phyloP scores from a whole-genome alignment of 192 early-diverging fungal genomes.

The Funneliformis geosporum region DNA sequence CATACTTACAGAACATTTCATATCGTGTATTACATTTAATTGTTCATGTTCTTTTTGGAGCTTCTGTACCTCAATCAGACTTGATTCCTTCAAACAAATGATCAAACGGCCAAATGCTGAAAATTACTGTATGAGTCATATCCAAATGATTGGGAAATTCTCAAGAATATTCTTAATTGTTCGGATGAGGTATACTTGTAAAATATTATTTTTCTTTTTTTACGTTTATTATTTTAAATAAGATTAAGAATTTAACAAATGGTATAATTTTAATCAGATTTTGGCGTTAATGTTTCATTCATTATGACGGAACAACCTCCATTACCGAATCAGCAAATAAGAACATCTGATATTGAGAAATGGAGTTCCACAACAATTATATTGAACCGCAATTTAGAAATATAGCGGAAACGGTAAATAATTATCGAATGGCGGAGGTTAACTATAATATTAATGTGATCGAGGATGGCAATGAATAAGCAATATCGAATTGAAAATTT shows the following conservation, averaged over 20 bases:
- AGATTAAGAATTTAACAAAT: too few species aligned
- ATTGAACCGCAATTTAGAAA: background rate
- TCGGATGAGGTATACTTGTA: constrained; percentile 9
- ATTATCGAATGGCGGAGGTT: background rate
- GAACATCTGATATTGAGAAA: background rate
- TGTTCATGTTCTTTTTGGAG: constrained; percentile 30
- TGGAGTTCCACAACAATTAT: background rate
- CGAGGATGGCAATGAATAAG: background rate
- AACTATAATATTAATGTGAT: background rate
- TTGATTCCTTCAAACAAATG: constrained; percentile 9
- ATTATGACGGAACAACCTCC: background rate
- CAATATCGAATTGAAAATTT: background rate
- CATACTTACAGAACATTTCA: constrained; percentile 3
- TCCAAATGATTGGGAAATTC: constrained; percentile 24
- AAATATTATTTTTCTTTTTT: too few species aligned
- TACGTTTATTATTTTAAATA: too few species aligned
- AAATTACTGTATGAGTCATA: constrained; percentile 26
- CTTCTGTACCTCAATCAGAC: background rate
- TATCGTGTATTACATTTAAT: constrained; percentile 32
- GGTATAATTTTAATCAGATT: background rate
- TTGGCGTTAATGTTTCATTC: constrained; percentile 29
- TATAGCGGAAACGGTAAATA: background rate
- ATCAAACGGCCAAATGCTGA: background rate
- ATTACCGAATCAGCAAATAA: background rate
- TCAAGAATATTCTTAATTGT: constrained; percentile 20